Conservation (phyloP, 1,284 basidiomycete species). For the Marasmius oreades region DNA sequence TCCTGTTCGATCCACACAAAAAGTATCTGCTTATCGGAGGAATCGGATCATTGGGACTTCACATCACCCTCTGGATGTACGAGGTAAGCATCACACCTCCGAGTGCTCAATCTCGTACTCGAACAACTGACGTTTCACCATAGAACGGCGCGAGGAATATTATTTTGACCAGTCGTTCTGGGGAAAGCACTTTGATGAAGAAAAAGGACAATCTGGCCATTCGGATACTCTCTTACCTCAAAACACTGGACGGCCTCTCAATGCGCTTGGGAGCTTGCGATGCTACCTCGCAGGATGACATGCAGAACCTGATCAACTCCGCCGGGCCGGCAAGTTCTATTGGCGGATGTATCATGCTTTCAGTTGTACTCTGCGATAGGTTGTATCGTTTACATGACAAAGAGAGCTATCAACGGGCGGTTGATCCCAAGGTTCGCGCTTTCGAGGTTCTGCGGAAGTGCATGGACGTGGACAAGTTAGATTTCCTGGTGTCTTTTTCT, state of each 20-base stretch:
- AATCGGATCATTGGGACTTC: constrained; percentile 30
- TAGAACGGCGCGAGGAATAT: constrained; percentile 36
- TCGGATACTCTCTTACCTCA: constrained; percentile 29
- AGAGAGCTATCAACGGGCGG: constrained; percentile 26
- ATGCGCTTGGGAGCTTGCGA: constrained; percentile 27
- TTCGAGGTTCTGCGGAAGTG: no score
- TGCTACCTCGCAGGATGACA: constrained; percentile 23
- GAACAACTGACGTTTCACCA: constrained; percentile 14
- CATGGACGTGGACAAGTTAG: constrained; percentile 24
- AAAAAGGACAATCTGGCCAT: constrained; percentile 14
- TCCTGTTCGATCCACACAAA: constrained; percentile 17
- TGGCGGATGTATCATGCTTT: no score
- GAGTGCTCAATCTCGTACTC: not conserved
- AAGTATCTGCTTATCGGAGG: constrained; percentile 27
- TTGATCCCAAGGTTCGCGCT: constrained; percentile 29
- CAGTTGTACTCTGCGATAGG: no score
- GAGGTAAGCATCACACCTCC: constrained; percentile 22
- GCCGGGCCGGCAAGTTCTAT: no score
- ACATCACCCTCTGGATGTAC: constrained; percentile 36
- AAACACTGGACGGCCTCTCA: constrained; percentile 24
- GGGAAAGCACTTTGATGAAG: constrained; percentile 19
- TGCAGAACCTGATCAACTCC: constrained; percentile 22
- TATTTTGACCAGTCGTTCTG: constrained; percentile 35
- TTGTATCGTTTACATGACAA: no score
- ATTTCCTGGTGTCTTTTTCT: constrained; percentile 36